Base-by-base conservation (phyloP, 1,139 yeast genomes). In the Hemisphaericaspora subhashii region DNA sequence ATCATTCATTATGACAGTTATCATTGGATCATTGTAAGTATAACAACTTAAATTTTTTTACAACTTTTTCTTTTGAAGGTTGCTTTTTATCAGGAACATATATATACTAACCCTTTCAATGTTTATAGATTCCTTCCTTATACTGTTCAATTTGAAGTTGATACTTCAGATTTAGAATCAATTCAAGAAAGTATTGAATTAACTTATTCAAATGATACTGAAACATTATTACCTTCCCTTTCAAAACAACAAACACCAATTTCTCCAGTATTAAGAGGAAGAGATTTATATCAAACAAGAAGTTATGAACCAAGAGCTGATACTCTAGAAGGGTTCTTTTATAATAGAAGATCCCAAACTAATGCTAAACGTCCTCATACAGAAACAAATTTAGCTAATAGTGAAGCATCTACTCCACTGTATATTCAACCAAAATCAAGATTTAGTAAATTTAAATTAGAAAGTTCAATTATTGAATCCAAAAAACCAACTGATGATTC, bases 81-180 rank as follows among this genome's bases (percentile, higher is more conserved):
- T 24, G 13, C 26, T 9, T 7, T 7, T 7, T 11, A 12, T 12
- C 26, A 24, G n/a, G n/a, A n/a, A n/a, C n/a, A n/a, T n/a, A n/a
- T n/a, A n/a, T n/a, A n/a, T n/a, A n/a, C n/a, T n/a, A n/a, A n/a
- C n/a, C n/a, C n/a, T n/a, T n/a, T n/a, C 5, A 17, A 23, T 3
- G 16, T 7, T 4, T 23, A 25, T 40, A 81, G 87, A 41, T 82
- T 83, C 48, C 66, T 84, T 30, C 90, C 92, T 3, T 80, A 81
- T 51, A 81, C 90, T 3, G 86, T 82, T 25, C 83, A 81, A 48
- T 83, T 83, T 53, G 83, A 83, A 50, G 74, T 81, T 3, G 50
- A 37, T 22, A 15, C 40, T 18, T 22, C 36, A 15, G 45, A 46
- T 26, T 32, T 35, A 9, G 42, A 40, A 31, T 36, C 36, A 10